Conservation (phyloP, 495 filamentous ascomycete species). For the Aspergillus funiculosus region DNA sequence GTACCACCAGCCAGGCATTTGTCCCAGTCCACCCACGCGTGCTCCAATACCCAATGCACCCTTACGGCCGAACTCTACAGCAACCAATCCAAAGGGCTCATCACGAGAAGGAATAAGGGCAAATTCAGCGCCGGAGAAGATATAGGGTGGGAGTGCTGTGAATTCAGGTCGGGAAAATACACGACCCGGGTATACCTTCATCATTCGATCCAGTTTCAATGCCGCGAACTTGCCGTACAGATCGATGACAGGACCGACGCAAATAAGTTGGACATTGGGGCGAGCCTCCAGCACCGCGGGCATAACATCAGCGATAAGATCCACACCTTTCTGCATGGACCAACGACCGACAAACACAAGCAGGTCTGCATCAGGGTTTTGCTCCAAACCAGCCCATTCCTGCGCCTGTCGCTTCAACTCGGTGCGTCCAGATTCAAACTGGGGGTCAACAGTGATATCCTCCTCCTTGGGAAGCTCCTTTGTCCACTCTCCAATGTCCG, state of each 20-base stretch:
- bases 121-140: constrained; percentile 75
- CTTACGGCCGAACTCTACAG: constrained; percentile 74
- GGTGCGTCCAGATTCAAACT: constrained; percentile 49
- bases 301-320: constrained; percentile 72
- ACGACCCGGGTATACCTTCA: constrained; percentile 64
- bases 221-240: constrained; percentile 73
- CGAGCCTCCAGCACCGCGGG: constrained; percentile 63
- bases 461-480: constrained; percentile 43
- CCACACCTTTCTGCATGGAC: constrained; percentile 73
- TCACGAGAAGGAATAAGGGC: constrained; percentile 73
- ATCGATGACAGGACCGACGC: constrained; percentile 69
- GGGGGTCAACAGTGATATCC: constrained; percentile 45
- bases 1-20: constrained; percentile 77
- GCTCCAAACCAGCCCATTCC: constrained; percentile 66
- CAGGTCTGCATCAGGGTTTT: constrained; percentile 61
- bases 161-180: constrained; percentile 74
- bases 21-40: constrained; percentile 57
- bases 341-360: constrained; percentile 75
- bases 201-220: constrained; percentile 62
- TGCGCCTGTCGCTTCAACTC: constrained; percentile 63
- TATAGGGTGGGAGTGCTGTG: constrained; percentile 64
- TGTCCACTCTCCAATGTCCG: constrained; percentile 63
- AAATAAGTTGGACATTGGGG: constrained; percentile 61
- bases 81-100: constrained; percentile 72
- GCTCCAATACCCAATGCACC: constrained; percentile 71